Percentiles rank a stretch among this genome's conserved stretches.
These are phyloP conservation scores for Aureobasidium zeae DNA, from an alignment of 2,329 filamentous ascomycete species.

Conservation along the genomic window DNA sequence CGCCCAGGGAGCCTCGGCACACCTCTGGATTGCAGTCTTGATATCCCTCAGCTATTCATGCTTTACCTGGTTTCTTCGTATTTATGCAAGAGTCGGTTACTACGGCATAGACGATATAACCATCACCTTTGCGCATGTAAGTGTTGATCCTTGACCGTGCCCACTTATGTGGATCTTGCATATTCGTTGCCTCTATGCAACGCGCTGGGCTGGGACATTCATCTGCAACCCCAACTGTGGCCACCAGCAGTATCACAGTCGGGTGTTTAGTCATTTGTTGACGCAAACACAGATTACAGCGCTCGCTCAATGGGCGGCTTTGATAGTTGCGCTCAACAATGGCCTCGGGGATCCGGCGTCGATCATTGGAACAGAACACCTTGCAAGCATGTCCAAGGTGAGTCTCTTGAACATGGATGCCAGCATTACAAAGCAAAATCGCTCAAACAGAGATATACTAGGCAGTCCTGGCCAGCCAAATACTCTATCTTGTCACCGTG, in stretches of 20 bases:
- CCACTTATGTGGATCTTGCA: neutral
- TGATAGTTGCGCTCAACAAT: slow-evolving; percentile 10
- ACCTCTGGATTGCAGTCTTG: slow-evolving; percentile 11
- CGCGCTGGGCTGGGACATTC: too few relatives aligned
- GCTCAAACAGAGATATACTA: neutral
- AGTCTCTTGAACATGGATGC: neutral
- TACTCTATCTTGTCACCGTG: slow-evolving; percentile 23
- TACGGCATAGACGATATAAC: slow-evolving; percentile 12
- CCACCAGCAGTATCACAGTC: too few relatives aligned
- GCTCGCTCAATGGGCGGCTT: slow-evolving; percentile 6
- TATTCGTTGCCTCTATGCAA: too few relatives aligned
- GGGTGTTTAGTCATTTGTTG: too few relatives aligned
- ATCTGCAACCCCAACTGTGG: too few relatives aligned
- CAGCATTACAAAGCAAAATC: neutral
- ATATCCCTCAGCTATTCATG: slow-evolving; percentile 13
- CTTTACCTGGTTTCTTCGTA: slow-evolving; percentile 11
- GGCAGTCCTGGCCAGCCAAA: slow-evolving; percentile 22
- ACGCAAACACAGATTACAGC: slow-evolving; percentile 2
- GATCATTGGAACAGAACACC: neutral
- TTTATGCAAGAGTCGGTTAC: slow-evolving; percentile 14
- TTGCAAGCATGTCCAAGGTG: slow-evolving; percentile 1
- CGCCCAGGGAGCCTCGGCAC: slow-evolving; percentile 4
- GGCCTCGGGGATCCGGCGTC: neutral
- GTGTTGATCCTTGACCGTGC: neutral
- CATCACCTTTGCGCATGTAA: slow-evolving; percentile 7